Evolutionary conservation across 75 land plant species (phyloP), one percentile per base, ranked within the genome.

Genomic region (Pinus taeda): DNA sequence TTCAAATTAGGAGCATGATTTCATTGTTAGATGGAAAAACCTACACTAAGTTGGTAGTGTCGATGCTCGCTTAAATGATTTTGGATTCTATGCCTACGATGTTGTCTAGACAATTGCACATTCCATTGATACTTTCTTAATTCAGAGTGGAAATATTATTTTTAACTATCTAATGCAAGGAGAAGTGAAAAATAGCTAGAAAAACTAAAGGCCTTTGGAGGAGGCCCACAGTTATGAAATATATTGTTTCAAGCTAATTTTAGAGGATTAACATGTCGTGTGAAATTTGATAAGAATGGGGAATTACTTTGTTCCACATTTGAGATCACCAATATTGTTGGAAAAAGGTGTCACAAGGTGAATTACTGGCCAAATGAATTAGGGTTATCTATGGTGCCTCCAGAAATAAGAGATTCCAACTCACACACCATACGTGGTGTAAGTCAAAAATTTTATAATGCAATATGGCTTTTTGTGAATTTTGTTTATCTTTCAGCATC

Each of bases 31-130:
- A 64, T 86, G 88, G 89, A 85, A 78, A 12, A 53, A 83, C 22
- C 61, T 85, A 63, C 75, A 71, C 21, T 39, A 59, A 20, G 72
- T 15, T 69, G 49, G 72, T 9, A 49, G 9, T 18, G 76, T 56
- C 42, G 71, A 57, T 29, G 36, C 5, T 55, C 11, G 66, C 30
- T 80, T 86, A 55, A 89, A 88, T 75, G 45, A 82, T 26, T 90
- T 85, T 77, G 95, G 82, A 20, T 61, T 86, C 12, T 86, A 84
- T 79, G 88, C 88, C 15, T 86, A 86, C 74, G 88, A 86, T 62
- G 74, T 82, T 29, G 74, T 83, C 2, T 86, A 86, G 86, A 33
- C 61, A 17, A 73, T 86, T 33, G 88, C 88, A 6, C 36, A 65
- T n/a, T 78, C 88, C n/a, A 30, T 84, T 57, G 74, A 77, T 69